Conservation (phyloP, 305 asterid genomes). For the Petunia hybrid region DNA sequence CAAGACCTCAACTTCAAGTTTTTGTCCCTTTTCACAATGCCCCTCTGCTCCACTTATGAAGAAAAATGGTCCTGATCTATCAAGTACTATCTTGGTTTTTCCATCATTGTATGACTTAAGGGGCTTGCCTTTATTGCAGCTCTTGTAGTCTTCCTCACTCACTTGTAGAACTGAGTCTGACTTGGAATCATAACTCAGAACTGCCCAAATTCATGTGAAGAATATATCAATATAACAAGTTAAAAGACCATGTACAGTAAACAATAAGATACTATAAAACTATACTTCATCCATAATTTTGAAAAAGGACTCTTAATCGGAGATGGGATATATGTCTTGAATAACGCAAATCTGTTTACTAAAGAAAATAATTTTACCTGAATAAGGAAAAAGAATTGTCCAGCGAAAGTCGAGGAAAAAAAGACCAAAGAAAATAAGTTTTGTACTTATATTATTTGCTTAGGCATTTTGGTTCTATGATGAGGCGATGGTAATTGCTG, state of each 20-base stretch:
- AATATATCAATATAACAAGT: too few species aligned
- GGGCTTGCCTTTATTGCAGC: constrained; percentile 55
- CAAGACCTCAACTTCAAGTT: constrained; percentile 52
- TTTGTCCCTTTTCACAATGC: constrained; percentile 66
- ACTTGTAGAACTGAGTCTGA: constrained; percentile 61
- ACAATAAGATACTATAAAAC: neutral
- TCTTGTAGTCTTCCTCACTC: constrained; percentile 47
- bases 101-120: constrained; percentile 53
- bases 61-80: constrained; percentile 56
- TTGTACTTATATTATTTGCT: too few species aligned
- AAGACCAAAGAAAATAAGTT: too few species aligned
- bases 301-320: too few species aligned
- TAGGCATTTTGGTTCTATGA: too few species aligned
- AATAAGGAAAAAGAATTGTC: too few species aligned
- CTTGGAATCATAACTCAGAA: constrained; percentile 51
- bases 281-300: too few species aligned
- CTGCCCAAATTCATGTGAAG: constrained; percentile 33
- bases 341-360: too few species aligned
- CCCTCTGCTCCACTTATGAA: constrained; percentile 71
- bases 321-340: too few species aligned
- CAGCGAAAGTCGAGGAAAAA: too few species aligned
- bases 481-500: too few species aligned
- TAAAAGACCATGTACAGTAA: neutral
- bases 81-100: constrained; percentile 47
- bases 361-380: too few species aligned